Evolutionary conservation across 768 basidiomycete species (phyloP).

Genomic region (Saitozyma podzolica): DNA sequence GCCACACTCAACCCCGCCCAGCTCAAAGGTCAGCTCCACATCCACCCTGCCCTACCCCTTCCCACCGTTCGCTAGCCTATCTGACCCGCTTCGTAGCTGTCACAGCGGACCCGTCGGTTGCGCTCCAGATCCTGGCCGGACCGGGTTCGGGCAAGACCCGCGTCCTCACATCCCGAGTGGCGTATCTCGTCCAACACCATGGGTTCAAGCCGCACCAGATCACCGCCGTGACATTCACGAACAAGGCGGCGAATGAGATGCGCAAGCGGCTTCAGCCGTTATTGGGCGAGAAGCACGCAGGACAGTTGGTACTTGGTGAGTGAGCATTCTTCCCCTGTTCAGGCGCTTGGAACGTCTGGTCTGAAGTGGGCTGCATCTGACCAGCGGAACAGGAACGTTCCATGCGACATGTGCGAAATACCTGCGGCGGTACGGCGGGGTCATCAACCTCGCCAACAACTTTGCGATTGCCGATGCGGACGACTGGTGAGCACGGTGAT

Average conservation of each 20-base stretch:
- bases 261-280: conserved; percentile 65
- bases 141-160: conserved; percentile 66
- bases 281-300: conserved; percentile 64
- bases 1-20: conserved; percentile 39
- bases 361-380: not conserved
- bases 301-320: conserved; percentile 58
- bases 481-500: conserved; percentile 62
- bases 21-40: conserved; percentile 29
- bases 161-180: conserved; percentile 53
- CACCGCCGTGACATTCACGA: conserved; percentile 71
- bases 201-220: conserved; percentile 46
- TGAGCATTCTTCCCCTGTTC: conserved; percentile 6
- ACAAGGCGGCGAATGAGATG: conserved; percentile 89
- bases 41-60: not conserved
- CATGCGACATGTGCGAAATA: conserved; percentile 73
- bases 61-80: not conserved
- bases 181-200: conserved; percentile 49
- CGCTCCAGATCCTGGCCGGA: conserved; percentile 79
- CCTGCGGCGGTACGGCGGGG: conserved; percentile 64
- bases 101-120: conserved; percentile 62
- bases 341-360: not conserved
- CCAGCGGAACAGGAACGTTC: conserved; percentile 67
- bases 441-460: conserved; percentile 66
- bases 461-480: conserved; percentile 82
- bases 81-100: conserved; percentile 60